A percentile compares a stretch with the other conserved stretches of the same genome.
Conservation (phyloP, 306 rosid species). For the Purshia tridentata region DNA sequence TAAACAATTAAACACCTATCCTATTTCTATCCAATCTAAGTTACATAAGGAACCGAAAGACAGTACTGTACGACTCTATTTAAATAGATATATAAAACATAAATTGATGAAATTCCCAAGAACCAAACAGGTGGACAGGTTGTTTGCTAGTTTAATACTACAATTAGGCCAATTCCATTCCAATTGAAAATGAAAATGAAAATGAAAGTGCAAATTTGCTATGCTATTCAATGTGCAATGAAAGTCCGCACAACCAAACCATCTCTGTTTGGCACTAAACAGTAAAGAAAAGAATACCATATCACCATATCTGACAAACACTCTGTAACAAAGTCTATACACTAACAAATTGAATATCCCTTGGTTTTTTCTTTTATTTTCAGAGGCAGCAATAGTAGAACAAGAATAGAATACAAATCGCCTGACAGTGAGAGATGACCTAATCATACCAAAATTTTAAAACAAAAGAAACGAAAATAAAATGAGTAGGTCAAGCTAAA, state of each 20-base stretch:
- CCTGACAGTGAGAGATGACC: conserved; percentile 7
- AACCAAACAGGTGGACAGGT: background rate
- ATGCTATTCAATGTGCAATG: too few relatives aligned
- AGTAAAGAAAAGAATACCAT: too few relatives aligned
- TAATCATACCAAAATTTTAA: conserved; percentile 6
- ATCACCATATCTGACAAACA: background rate
- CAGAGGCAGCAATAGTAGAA: conserved; percentile 30
- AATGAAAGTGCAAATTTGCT: background rate
- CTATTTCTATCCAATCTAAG: background rate
- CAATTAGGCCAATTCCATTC: background rate
- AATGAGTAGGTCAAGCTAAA: conserved; percentile 21
- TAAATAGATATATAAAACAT: too few relatives aligned
- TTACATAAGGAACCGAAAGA: background rate
- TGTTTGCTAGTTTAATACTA: background rate
- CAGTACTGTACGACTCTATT: background rate
- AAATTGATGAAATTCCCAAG: conserved; percentile 1
- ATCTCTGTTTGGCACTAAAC: background rate
- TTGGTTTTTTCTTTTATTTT: conserved; percentile 34
- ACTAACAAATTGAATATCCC: conserved; percentile 31
- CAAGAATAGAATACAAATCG: conserved; percentile 39
- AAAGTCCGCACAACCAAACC: background rate
- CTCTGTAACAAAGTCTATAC: conserved; percentile 1
- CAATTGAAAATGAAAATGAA: background rate
- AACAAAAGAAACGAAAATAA: conserved; percentile 4
- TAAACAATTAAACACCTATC: too few relatives aligned